A percentile compares a stretch with the other conserved stretches of the same genome.
These are phyloP conservation scores for Tetracladium marchalianum DNA, from an alignment of 495 filamentous ascomycete genomes.

Conservation along the genomic window DNA sequence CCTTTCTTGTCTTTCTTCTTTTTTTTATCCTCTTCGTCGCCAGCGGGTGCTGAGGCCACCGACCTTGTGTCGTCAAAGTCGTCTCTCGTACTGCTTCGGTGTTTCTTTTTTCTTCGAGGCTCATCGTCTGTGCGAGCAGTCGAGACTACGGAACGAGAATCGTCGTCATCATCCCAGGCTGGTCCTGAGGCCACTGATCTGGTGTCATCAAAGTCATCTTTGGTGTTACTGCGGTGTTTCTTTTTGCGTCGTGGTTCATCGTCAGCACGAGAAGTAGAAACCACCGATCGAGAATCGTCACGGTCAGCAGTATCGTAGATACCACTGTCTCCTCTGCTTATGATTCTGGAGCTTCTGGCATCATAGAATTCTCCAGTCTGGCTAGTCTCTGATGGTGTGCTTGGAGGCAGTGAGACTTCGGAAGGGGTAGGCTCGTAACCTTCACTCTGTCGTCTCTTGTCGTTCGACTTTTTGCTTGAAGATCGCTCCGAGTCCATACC, in stretches of 20 bases:
- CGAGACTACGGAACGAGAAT: neutral
- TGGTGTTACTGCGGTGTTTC: slow-evolving; percentile 10
- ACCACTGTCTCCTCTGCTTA: slow-evolving; percentile 21
- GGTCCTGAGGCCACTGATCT: slow-evolving; percentile 25
- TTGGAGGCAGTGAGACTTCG: slow-evolving; percentile 19
- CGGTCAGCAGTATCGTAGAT: slow-evolving; percentile 22
- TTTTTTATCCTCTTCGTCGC: slow-evolving; percentile 18
- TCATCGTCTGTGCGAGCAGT: slow-evolving; percentile 11
- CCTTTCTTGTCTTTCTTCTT: slow-evolving; percentile 24
- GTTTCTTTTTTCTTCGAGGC: slow-evolving; percentile 19
- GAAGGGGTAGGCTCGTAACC: slow-evolving; percentile 16
- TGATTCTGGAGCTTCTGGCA: slow-evolving; percentile 18
- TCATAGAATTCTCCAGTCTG: slow-evolving; percentile 21
- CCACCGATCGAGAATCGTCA: slow-evolving; percentile 32
- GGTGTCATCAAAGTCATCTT: slow-evolving; percentile 19
- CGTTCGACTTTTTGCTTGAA: slow-evolving; percentile 24
- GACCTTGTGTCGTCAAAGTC: slow-evolving; percentile 30
- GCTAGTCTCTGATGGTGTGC: slow-evolving; percentile 18
- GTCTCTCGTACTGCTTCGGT: slow-evolving; percentile 20
- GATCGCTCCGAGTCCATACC: slow-evolving; percentile 11
- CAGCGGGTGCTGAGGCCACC: slow-evolving; percentile 26
- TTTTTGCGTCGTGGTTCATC: slow-evolving; percentile 5
- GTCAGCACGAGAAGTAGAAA: slow-evolving; percentile 22
- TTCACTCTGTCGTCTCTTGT: slow-evolving; percentile 16
- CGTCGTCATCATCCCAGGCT: neutral